phyloP scores from a whole-genome alignment of 331 rosid species.

The Dryas integrifolia region DNA sequence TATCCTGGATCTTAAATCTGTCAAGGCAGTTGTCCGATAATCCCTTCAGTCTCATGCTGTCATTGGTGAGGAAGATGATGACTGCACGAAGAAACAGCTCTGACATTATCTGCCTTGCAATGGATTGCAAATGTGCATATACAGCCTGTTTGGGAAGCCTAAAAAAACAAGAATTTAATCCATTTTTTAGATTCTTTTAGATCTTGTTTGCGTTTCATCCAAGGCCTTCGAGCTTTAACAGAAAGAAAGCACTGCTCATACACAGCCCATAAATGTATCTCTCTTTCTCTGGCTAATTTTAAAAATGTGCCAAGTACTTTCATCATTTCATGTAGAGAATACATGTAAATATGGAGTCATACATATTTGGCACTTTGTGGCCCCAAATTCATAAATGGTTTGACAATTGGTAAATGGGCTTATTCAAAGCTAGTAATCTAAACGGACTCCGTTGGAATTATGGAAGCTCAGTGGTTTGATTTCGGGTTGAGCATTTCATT shows the following conservation, averaged over 20 bases:
- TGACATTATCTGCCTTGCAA: conserved; percentile 8
- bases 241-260: not conserved
- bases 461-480: too few relatives aligned
- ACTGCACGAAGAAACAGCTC: not conserved
- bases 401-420: too few relatives aligned
- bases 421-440: too few relatives aligned
- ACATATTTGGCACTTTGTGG: too few relatives aligned
- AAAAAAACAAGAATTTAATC: not conserved
- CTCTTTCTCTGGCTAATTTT: not conserved
- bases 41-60: not conserved
- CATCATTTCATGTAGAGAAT: not conserved
- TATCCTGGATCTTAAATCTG: conserved; percentile 66
- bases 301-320: not conserved
- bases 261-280: not conserved
- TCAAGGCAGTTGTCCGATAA: conserved; percentile 48
- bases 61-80: not conserved
- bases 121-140: not conserved
- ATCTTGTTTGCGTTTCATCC: not conserved
- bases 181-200: not conserved
- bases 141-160: not conserved
- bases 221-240: not conserved
- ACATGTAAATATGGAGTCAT: not conserved
- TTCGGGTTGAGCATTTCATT: too few relatives aligned
- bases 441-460: too few relatives aligned
- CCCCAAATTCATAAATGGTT: too few relatives aligned